Base-by-base conservation (phyloP, 179 eudicot genomes). In the Carnegiea gigantea region DNA sequence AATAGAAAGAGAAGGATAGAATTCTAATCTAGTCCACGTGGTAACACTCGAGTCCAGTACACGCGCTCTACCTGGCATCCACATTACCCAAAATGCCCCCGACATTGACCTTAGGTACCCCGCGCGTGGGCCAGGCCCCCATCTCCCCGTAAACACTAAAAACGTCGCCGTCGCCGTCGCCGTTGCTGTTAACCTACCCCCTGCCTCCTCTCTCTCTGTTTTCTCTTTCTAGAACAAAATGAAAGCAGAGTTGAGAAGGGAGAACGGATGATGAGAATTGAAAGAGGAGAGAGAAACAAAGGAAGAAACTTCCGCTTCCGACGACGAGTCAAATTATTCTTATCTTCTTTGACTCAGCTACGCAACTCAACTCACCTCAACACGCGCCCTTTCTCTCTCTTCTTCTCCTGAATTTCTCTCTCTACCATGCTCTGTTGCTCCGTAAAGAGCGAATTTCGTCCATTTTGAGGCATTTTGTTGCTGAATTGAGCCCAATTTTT, bases 281-380 rank as follows among this genome's bases (percentile, higher is more conserved):
- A 62, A 64, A 33, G 24, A 11, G 11, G 71, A 76, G 54, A 77
- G 59, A 70, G 70, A 70, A 75, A 48, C 54, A 75, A 81, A 70
- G 57, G 70, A 65, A 48, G 73, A 64, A 75, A 40, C 49, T 76
- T 53, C 75, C 78, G 53, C 21, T 11, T 15, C 24, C 62, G 59
- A 82, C 49, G 77, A 57, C 80, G 85, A 87, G 89, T 84, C 91
- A 87, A 85, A 79, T 62, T 9, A 82, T 76, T 75, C 82, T 89
- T 88, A 77, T 86, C 87, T 68, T 86, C 83, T 82, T 84, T 87
- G 88, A 87, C 91, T 43, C 70, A 76, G 78, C 85, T 79, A 73
- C 74, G 26, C 77, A 59, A 73, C 83, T 73, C 77, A 9, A n/a
- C 68, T 24, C 60, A 6, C 36, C 78, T 76, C 67, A 20, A 28